Base-by-base conservation (phyloP, 1,284 basidiomycete species). In the Termitomyces sp. region DNA sequence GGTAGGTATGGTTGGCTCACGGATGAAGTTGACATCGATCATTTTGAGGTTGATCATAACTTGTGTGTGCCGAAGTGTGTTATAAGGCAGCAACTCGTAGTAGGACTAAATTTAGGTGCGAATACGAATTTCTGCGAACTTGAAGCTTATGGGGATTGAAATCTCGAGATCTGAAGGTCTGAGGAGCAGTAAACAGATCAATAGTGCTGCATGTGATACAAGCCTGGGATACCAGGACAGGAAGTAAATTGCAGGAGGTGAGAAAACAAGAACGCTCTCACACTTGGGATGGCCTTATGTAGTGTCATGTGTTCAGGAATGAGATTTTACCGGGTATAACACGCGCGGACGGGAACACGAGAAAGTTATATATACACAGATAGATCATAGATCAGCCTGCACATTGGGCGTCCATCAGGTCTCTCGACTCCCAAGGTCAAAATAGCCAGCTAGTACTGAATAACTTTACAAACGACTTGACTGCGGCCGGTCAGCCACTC, bases 121-220 rank as follows among this genome's bases (percentile, higher is more conserved):
- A 47, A 36, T 28, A 15, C n/a, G 30, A 31, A 43, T 41, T 40
- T 47, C 38, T 19, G 34, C 42, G n/a, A n/a, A n/a, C n/a, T n/a
- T n/a, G n/a, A n/a, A n/a, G n/a, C n/a, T n/a, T n/a, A n/a, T n/a
- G n/a, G n/a, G n/a, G n/a, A n/a, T n/a, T n/a, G n/a, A n/a, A n/a
- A n/a, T n/a, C n/a, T n/a, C n/a, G n/a, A n/a, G n/a, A n/a, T n/a
- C n/a, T n/a, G n/a, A n/a, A n/a, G n/a, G n/a, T n/a, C n/a, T n/a
- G n/a, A n/a, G n/a, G n/a, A n/a, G n/a, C n/a, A n/a, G n/a, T 24
- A 24, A 24, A 53, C 57, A 58, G 65, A 63, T 59, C 59, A 62
- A 62, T 63, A 62, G 55, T 59, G 52, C 58, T 64, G 59, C 67
- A 69, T 68, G 67, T 69, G 67, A 69, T 64, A 53, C 40, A 38